Evolutionary conservation across 345 rosid species (phyloP), one percentile per base, ranked within the genome.

Genomic region (Salix exigua): DNA sequence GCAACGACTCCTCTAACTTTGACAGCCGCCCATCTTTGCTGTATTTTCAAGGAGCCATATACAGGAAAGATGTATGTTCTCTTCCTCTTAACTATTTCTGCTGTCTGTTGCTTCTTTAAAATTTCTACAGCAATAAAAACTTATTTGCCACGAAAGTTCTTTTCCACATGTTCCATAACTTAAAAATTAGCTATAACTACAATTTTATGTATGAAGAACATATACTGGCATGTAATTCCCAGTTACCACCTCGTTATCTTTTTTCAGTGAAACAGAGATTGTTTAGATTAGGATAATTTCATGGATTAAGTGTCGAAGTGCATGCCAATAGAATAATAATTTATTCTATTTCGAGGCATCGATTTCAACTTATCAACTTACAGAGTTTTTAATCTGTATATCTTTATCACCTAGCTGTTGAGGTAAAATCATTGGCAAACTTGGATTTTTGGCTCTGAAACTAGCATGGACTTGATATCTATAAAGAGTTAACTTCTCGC

Each of bases 11-110:
- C 8, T 90, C 94, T 16, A 88, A 81, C 38, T 94, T 91, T 69
- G 91, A 88, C 60, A 84, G 78, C 81, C 96, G 98, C 64, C 90
- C 89, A 5, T 87, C 88, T 51, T 85, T 96, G 87, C 89, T 96
- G 7, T 96, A 90, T 88, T 96, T 96, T 61, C 98, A 92, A 87
- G 99, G 99, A 53, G 97, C 98, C 81, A 94, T 96, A 78, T 86
- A 94, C 83, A 86, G 99, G 69, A 96, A 96, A 91, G 97, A 89
- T 83, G 99, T 93, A 78, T 72, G 97, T 86, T 23, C 62, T 78
- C 81, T 75, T 28, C 67, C 80, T 60, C 73, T 70, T 63, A 31
- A 35, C 37, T 37, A 40, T 25, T 48, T 42, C 66, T 26, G 30
- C 31, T 14, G 40, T 70, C 12, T 30, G 10, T 66, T 66, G 1